Base-by-base conservation (phyloP, 2,329 filamentous ascomycete species). In the Colletotrichum chlorophyti region DNA sequence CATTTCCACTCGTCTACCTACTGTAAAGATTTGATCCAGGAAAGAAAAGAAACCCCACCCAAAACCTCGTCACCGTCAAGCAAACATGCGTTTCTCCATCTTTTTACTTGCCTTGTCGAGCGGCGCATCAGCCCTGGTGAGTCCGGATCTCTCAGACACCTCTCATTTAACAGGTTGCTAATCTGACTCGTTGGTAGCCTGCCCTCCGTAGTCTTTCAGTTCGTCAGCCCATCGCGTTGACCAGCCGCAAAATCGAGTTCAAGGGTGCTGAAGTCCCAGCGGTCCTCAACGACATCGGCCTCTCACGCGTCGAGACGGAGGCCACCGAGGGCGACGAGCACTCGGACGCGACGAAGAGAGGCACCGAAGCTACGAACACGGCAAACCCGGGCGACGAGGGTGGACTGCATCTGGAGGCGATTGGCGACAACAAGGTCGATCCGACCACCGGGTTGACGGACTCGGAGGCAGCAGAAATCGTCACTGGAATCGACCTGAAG, bases 381-480 rank as follows among this genome's bases (percentile, higher is more conserved):
- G 23, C 38, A 45, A 34, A 40, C 31, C 8, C 49, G 21, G 29
- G 14, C 31, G 26, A 24, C 51, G 15, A n/a, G 19, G 26, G 31
- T 26, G 19, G 17, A 3, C 32, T 26, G 17, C 29, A 21, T 10
- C 12, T 26, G 6, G n/a, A 49, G 19, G 51, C 55, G 6, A 59
- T 59, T 31, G 55, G 51, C 1, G 55, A 59, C 37, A 59, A 59
- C 1, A 59, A 55, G 15, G 43, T 55, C 24, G 34, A 59, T 17
- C 55, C 55, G 14, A 45, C 29, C 24, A 59, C 55, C 15, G 55
- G 51, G 7, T 14, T 59, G 51, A 59, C 55, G 19, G 55, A 59
- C 15, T 50, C 51, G 31, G 51, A 59, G 17, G 55, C 55, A 31
- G 55, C 55, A 12, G 55, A 59, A 17, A 59, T 59, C 14, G 55